Conservation (phyloP, 2,329 filamentous ascomycete species). For the Neurospora crassa region DNA sequence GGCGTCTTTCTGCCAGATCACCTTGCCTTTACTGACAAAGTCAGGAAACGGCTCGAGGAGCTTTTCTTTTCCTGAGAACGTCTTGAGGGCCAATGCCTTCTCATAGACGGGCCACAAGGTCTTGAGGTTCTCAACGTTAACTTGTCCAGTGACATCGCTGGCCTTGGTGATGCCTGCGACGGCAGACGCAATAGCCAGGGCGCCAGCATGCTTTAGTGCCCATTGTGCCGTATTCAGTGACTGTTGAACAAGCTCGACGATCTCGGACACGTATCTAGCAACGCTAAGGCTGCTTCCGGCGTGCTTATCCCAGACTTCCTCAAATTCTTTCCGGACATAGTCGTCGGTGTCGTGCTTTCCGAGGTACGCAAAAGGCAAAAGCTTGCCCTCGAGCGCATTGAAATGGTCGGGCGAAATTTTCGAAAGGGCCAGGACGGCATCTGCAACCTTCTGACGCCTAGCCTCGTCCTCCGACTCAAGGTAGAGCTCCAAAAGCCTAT, state of each 20-base stretch:
- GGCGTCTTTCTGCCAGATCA: constrained; percentile 44
- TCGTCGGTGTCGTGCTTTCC: constrained; percentile 78
- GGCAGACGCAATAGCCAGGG: constrained; percentile 68
- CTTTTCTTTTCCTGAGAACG: constrained; percentile 84
- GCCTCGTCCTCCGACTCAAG: constrained; percentile 71
- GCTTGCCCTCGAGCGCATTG: constrained; percentile 59
- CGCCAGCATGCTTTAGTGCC: constrained; percentile 82
- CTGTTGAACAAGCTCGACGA: constrained; percentile 55
- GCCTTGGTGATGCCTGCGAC: constrained; percentile 55
- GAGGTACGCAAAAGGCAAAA: constrained; percentile 82
- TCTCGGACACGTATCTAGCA: constrained; percentile 75
- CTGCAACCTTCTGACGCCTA: constrained; percentile 65
- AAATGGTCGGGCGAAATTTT: constrained; percentile 88
- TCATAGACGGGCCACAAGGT: constrained; percentile 77
- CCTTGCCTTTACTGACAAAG: constrained; percentile 58
- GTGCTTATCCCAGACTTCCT: constrained; percentile 82
- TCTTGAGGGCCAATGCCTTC: constrained; percentile 75
- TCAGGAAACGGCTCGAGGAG: constrained; percentile 70
- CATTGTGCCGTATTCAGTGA: constrained; percentile 75
- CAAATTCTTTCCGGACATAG: constrained; percentile 69
- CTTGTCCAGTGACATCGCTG: constrained; percentile 45
- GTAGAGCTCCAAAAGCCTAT: constrained; percentile 58
- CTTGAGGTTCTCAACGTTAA: constrained; percentile 50
- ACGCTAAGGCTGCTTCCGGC: constrained; percentile 78
- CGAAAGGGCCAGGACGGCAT: constrained; percentile 73